Conservation (phyloP, 768 basidiomycete genomes). For the Psilocybe tampanensis region DNA sequence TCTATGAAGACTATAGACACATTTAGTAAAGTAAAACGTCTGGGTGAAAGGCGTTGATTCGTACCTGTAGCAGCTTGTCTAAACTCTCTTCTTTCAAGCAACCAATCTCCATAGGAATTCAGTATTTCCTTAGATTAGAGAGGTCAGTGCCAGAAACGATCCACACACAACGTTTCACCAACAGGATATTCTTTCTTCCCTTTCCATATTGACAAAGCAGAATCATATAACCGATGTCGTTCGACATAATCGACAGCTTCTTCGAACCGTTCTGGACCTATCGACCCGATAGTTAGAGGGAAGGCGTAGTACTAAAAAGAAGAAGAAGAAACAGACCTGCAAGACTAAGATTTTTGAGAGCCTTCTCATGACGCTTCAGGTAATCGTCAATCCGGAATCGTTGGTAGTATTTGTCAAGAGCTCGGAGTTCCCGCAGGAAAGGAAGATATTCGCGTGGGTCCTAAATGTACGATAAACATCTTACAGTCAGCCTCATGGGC, state of each 20-base stretch:
- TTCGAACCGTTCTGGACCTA: constrained; percentile 72
- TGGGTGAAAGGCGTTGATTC: no score
- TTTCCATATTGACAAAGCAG: constrained; percentile 76
- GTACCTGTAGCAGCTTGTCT: constrained; percentile 80
- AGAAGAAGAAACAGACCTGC: constrained; percentile 53
- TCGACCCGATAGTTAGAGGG: neutral
- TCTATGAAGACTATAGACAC: constrained; percentile 66
- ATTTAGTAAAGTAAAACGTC: neutral
- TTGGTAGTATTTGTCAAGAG: constrained; percentile 81
- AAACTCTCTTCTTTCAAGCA: constrained; percentile 86
- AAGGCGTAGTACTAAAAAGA: neutral
- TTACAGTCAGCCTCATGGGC: neutral
- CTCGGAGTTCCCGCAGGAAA: constrained; percentile 88
- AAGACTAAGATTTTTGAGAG: constrained; percentile 70
- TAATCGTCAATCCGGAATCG: constrained; percentile 93
- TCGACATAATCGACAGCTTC: constrained; percentile 84
- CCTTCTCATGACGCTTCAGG: constrained; percentile 73
- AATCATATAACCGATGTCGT: constrained; percentile 71
- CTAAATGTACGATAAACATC: constrained; percentile 41
- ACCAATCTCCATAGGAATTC: constrained; percentile 81
- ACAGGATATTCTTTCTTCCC: constrained; percentile 67
- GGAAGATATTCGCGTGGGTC: constrained; percentile 98
- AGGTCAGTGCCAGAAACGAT: neutral
- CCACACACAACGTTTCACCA: constrained; percentile 16
- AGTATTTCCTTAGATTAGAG: constrained; percentile 56